Conservation (phyloP, 2,329 filamentous ascomycete species). For the Gaeumannomyces tritici region DNA sequence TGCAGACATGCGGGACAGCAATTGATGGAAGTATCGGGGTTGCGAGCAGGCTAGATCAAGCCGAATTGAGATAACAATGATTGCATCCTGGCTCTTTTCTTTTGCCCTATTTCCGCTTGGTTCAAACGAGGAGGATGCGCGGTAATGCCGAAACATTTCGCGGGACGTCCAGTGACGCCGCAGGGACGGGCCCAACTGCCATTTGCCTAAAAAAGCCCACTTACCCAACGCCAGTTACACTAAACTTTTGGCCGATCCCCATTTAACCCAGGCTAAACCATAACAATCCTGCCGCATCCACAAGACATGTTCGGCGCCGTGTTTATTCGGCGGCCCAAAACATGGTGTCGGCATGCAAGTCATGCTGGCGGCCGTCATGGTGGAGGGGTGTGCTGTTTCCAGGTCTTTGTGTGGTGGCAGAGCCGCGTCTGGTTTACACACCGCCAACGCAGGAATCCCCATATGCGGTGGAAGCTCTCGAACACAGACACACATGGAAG, state of each 20-base stretch:
- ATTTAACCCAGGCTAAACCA: too few relatives aligned
- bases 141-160: background rate
- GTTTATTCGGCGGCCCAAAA: background rate
- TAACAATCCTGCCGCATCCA: background rate
- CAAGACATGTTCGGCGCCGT: background rate
- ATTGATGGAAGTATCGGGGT: too few relatives aligned
- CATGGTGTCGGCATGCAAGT: background rate
- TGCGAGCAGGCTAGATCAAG: too few relatives aligned
- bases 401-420: background rate
- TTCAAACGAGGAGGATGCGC: background rate
- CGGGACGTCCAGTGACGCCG: background rate
- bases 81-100: background rate
- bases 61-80: background rate
- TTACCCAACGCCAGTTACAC: background rate
- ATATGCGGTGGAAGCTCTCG: background rate
- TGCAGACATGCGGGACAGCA: too few relatives aligned
- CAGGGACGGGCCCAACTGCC: background rate
- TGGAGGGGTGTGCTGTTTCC: background rate
- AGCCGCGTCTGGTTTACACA: background rate
- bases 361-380: background rate
- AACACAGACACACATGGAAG: background rate
- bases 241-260: background rate
- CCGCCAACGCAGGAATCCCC: background rate
- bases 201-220: background rate
- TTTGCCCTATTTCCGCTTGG: too few relatives aligned